Percentiles rank a stretch among this genome's conserved stretches.
These are phyloP conservation scores for Penicillium sp. DNA, from an alignment of 2,329 filamentous ascomycete species.

Conservation along the genomic window DNA sequence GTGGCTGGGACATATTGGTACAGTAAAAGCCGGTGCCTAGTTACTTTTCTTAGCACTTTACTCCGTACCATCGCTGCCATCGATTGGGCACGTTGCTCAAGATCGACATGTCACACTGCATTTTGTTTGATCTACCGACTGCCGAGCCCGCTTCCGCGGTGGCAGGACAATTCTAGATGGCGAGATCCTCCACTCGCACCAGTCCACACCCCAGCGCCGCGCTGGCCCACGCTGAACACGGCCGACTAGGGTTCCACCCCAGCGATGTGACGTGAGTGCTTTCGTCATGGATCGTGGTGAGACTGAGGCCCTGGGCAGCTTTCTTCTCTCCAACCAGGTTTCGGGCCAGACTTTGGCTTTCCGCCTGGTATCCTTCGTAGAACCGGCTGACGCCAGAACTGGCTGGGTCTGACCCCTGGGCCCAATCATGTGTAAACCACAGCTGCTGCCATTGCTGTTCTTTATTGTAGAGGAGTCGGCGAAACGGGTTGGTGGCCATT, in stretches of 20 bases:
- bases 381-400: slow-evolving; percentile 43
- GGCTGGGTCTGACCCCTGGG: slow-evolving; percentile 23
- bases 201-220: slow-evolving; percentile 66
- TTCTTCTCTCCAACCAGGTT: slow-evolving; percentile 32
- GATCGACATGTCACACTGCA: slow-evolving; percentile 1
- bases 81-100: not conserved
- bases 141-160: not conserved
- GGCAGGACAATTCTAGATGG: slow-evolving; percentile 32
- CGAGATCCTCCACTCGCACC: slow-evolving; percentile 65
- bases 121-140: slow-evolving; percentile 1
- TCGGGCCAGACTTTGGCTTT: slow-evolving; percentile 34
- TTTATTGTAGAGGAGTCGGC: slow-evolving; percentile 51
- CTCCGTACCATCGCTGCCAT: not conserved
- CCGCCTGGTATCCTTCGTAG: slow-evolving; percentile 45
- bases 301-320: slow-evolving; percentile 31
- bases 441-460: slow-evolving; percentile 53
- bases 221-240: slow-evolving; percentile 66
- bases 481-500: slow-evolving; percentile 52
- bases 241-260: slow-evolving; percentile 66
- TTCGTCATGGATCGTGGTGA: slow-evolving; percentile 58
- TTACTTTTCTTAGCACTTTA: slow-evolving; percentile 23
- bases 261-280: slow-evolving; percentile 61
- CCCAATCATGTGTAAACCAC: slow-evolving; percentile 61
- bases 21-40: slow-evolving; percentile 14
- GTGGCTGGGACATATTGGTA: slow-evolving; percentile 26